Base-by-base conservation (phyloP, 352 stramenopile species). In the Globisporangium irregulare region DNA sequence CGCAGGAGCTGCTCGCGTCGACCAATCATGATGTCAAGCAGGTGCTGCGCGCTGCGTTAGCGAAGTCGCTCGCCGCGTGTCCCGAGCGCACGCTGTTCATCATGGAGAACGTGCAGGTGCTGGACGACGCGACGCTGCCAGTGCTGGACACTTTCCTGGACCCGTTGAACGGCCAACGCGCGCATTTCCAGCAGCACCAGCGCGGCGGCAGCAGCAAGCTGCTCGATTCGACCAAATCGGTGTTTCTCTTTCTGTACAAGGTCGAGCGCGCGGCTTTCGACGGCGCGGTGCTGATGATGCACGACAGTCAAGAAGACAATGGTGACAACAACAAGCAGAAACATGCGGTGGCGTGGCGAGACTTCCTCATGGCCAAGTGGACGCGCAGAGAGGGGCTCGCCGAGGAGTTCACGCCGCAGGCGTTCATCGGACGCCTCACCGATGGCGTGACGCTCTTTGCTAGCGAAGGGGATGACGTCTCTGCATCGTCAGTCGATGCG, bases 121-220 rank as follows among this genome's bases (percentile, higher is more conserved):
- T 87, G 58, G 75, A 84, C 59, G 77, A 77, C 53, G 74, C 67
- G 3, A 68, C 76, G 60, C 70, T 92, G 24, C 80, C 84, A 0
- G 75, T 89, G 53, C 71, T 92, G 12, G 84, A 92, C 67, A 73
- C 87, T 38, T 90, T 92, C 48, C 60, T 92, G 25, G 84, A 92
- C 53, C 84, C 84, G 43, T 69, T 92, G 25, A 92, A 92, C 60
- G 84, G 84, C 72, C 77, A 76, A 18, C 82, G 84, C 50, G 84
- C 77, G 15, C 80, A 84, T 46, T 84, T 90, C 51, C 81, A 92
- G 59, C 68, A 85, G 15, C 72, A 77, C 14, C 53, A 67, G 2
- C 59, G 75, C 4, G 68, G 68, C 24, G 50, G 69, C 63, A 55
- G 55, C 22, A 77, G 67, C n/a, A 62, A 62, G 22, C 65, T 84